Evolutionary conservation across 345 rosid species (phyloP).

Genomic region (Eucalyptus paniculata): DNA sequence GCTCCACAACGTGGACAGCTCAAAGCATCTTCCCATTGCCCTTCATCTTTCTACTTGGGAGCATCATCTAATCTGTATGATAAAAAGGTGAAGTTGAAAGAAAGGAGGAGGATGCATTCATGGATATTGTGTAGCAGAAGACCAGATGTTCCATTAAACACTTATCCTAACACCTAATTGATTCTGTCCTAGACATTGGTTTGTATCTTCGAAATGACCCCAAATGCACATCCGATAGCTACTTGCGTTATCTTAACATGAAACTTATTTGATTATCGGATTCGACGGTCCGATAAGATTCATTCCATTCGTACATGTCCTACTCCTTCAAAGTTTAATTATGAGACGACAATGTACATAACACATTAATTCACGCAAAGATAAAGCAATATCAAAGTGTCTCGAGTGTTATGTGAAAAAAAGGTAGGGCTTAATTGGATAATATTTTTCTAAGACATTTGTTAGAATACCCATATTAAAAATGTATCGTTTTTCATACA

Average conservation of each 20-base stretch:
- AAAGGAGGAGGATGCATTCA: neutral
- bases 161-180: neutral
- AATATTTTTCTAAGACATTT: neutral
- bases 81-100: neutral
- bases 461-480: neutral
- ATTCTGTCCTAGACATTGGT: neutral
- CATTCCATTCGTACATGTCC: neutral
- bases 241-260: neutral
- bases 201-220: neutral
- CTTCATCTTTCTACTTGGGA: neutral
- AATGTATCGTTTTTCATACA: neutral
- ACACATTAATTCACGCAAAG: too few relatives aligned
- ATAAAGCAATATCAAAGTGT: neutral
- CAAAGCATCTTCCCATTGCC: neutral
- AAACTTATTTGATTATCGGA: neutral
- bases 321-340: neutral
- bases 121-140: neutral
- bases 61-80: neutral
- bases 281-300: neutral
- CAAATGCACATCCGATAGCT: neutral
- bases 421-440: neutral
- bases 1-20: neutral
- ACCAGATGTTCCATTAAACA: neutral
- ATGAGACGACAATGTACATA: neutral
- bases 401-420: neutral